These are phyloP conservation scores for Chamaenerion angustifolium DNA, from an alignment of 345 rosid species.

Conservation along the genomic window DNA sequence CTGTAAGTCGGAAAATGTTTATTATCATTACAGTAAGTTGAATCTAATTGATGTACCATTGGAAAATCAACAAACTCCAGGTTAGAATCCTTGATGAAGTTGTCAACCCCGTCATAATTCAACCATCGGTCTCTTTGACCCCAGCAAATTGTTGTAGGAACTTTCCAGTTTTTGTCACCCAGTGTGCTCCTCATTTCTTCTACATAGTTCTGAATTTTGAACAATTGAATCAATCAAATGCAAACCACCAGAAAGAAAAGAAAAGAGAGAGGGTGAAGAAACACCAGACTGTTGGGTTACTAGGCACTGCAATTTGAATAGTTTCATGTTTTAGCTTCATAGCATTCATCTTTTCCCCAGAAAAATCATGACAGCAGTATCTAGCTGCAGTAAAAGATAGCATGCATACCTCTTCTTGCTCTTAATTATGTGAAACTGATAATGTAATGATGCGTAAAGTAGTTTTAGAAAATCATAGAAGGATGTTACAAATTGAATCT, in stretches of 20 bases:
- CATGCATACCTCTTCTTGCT: no score
- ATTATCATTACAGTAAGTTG: no score
- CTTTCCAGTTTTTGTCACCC: slow-evolving; percentile 48
- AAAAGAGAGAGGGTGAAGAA: no score
- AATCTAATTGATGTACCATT: slow-evolving; percentile 25
- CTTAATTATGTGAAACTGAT: no score
- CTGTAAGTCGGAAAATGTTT: no score
- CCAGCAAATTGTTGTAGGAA: slow-evolving; percentile 74
- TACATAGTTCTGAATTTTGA: slow-evolving; percentile 34
- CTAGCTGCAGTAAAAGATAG: no score
- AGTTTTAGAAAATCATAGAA: no score
- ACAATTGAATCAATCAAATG: not conserved
- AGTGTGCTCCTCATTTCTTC: slow-evolving; percentile 50
- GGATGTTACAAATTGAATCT: no score
- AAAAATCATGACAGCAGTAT: slow-evolving; percentile 1
- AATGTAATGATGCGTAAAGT: no score
- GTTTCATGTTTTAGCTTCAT: no score
- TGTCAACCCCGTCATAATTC: slow-evolving; percentile 61
- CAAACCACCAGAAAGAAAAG: no score
- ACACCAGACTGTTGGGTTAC: not conserved
- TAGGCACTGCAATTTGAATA: no score
- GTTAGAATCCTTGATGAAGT: slow-evolving; percentile 51
- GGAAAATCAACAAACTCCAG: slow-evolving; percentile 59
- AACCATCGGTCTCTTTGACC: slow-evolving; percentile 89
- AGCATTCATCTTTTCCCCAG: not conserved